Conservation (phyloP, 1,139 yeast genomes). For the Saccharomyces pastorianus region DNA sequence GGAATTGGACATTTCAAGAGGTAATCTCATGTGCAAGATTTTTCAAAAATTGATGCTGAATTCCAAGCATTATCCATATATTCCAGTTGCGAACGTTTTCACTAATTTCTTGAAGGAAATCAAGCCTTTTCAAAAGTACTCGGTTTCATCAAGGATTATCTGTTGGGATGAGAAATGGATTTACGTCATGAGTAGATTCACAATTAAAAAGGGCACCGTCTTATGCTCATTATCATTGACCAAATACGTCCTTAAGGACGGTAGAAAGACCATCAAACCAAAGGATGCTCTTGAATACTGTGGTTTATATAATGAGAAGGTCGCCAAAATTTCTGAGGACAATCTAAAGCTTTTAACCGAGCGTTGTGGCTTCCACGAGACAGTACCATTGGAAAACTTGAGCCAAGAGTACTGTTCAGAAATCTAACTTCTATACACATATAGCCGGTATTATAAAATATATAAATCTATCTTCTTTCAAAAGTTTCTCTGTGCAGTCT, state of each 20-base stretch:
- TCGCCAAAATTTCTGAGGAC: constrained; percentile 36
- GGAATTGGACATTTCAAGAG: constrained; percentile 78
- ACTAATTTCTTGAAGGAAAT: constrained; percentile 67
- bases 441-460: background rate
- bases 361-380: constrained; percentile 28
- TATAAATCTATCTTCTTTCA: background rate
- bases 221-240: constrained; percentile 60
- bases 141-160: constrained; percentile 49
- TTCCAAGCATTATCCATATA: constrained; percentile 50
- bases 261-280: constrained; percentile 65
- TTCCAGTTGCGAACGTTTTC: constrained; percentile 71
- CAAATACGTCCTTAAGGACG: constrained; percentile 71
- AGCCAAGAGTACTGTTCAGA: background rate
- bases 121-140: constrained; percentile 52
- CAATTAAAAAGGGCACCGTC: constrained; percentile 34
- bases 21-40: constrained; percentile 48
- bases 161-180: constrained; percentile 91
- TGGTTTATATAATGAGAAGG: constrained; percentile 50
- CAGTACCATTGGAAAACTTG: constrained; percentile 20
- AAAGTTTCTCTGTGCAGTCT: background rate
- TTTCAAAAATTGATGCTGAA: constrained; percentile 46
- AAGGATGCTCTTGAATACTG: constrained; percentile 46
- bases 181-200: constrained; percentile 51
- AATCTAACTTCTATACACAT: constrained; percentile 5
- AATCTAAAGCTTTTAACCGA: constrained; percentile 30